Evolutionary conservation across 441 rosid genomes (phyloP).

Genomic region (Pelargonium myrrhifolium): DNA sequence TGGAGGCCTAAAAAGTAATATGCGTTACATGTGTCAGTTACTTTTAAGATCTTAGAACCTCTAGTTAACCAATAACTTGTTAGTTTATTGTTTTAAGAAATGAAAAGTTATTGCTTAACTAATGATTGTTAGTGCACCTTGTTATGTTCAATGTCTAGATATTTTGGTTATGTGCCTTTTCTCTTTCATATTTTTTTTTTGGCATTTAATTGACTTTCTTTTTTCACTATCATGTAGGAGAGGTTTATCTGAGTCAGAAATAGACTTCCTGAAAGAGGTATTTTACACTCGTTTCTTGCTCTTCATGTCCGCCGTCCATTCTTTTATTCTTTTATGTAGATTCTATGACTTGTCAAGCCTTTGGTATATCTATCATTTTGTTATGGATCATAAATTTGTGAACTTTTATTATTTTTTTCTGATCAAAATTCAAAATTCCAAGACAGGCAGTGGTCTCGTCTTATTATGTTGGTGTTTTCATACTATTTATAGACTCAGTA

Average conservation of each 20-base stretch:
- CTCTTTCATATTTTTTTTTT: slow-evolving; percentile 9
- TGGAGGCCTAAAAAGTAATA: not conserved
- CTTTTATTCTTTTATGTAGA: slow-evolving; percentile 7
- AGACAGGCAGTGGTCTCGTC: not conserved
- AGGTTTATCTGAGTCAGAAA: slow-evolving; percentile 85
- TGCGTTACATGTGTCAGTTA: not conserved
- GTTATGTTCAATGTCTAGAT: slow-evolving; percentile 3
- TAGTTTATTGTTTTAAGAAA: not conserved
- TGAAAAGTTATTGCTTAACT: not conserved
- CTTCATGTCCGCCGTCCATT: slow-evolving; percentile 12
- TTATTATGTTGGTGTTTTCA: slow-evolving; percentile 7
- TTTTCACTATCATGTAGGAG: slow-evolving; percentile 55
- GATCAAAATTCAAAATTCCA: not conserved
- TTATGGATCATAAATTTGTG: not conserved
- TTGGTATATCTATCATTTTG: not conserved
- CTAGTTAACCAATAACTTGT: not conserved
- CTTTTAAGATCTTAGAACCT: not conserved
- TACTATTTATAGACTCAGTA: slow-evolving; percentile 7
- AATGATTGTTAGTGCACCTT: not conserved
- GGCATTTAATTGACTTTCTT: not conserved
- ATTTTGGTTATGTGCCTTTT: slow-evolving; percentile 5
- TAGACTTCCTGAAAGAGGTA: slow-evolving; percentile 79
- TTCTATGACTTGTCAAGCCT: slow-evolving; percentile 11
- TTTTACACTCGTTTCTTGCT: slow-evolving; percentile 3
- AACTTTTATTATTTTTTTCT: too few species aligned